Conservation (phyloP, 2,329 filamentous ascomycete species). For the Leptographium flavum region DNA sequence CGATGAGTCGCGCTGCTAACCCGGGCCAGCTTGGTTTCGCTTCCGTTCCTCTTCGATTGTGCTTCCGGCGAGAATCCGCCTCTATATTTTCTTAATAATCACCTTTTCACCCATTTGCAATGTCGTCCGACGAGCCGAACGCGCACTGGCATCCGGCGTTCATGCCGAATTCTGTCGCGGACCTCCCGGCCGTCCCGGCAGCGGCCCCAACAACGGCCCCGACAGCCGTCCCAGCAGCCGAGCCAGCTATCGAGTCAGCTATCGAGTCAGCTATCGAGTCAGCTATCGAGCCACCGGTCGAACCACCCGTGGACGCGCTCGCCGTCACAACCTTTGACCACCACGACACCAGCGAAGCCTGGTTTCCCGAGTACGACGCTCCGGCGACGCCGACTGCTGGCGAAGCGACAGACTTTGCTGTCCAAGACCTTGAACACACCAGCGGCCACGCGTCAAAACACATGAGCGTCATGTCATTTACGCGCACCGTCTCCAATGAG, state of each 20-base stretch:
- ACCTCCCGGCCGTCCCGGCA: background rate
- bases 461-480: constrained; percentile 47
- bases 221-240: background rate
- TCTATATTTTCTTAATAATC: background rate
- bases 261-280: background rate
- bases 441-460: constrained; percentile 32
- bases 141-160: constrained; percentile 37
- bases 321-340: background rate
- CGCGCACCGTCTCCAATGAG: constrained; percentile 48
- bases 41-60: background rate
- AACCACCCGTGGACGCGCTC: background rate
- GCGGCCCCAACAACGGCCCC: background rate
- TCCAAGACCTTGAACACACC: no score
- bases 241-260: background rate
- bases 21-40: background rate
- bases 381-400: no score
- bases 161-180: constrained; percentile 26
- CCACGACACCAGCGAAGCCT: constrained; percentile 12
- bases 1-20: background rate
- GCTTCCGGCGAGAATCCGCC: background rate
- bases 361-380: constrained; percentile 16
- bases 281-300: background rate
- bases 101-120: constrained; percentile 11
- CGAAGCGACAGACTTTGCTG: background rate
- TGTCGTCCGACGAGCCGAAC: constrained; percentile 28